Conservation (phyloP, 257 asterid species). For the Linderniella brevidens region DNA sequence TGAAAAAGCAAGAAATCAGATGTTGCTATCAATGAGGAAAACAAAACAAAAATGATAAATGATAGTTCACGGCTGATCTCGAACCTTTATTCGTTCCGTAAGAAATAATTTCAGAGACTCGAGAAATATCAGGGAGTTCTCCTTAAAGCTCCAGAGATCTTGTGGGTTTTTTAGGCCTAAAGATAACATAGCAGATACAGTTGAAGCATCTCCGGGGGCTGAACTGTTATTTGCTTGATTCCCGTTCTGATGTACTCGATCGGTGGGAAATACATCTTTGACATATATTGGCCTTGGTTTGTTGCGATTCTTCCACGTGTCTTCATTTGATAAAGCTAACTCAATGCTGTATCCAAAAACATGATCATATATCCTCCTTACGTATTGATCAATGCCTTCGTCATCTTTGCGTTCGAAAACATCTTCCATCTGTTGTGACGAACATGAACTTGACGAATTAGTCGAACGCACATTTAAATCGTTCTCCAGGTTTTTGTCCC, state of each 20-base stretch:
- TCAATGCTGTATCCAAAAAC: constrained; percentile 96
- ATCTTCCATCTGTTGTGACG: constrained; percentile 48
- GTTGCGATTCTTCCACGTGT: constrained; percentile 74
- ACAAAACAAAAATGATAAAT: constrained; percentile 12
- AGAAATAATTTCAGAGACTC: constrained; percentile 71
- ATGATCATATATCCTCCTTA: constrained; percentile 83
- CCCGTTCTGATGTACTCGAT: constrained; percentile 45
- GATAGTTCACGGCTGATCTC: constrained; percentile 9
- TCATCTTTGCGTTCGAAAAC: constrained; percentile 50
- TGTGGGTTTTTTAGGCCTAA: constrained; percentile 83
- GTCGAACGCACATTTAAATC: constrained; percentile 73
- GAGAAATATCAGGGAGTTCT: constrained; percentile 67
- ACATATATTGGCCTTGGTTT: constrained; percentile 74
- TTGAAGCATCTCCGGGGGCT: constrained; percentile 25
- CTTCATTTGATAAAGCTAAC: constrained; percentile 79
- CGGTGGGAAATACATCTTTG: constrained; percentile 43
- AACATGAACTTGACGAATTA: constrained; percentile 62
- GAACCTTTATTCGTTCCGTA: constrained; percentile 58
- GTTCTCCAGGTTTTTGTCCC: constrained; percentile 82
- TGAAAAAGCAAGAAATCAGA: constrained; percentile 14
- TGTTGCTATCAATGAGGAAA: constrained; percentile 3
- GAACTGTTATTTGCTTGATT: constrained; percentile 24
- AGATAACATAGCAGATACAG: constrained; percentile 73
- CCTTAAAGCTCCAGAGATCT: constrained; percentile 83
- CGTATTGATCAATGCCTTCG: constrained; percentile 62